Percentiles rank a stretch among this genome's conserved stretches.
Evolutionary conservation across 192 early-diverging fungal species (phyloP).

Genomic region (Backusella sp.): DNA sequence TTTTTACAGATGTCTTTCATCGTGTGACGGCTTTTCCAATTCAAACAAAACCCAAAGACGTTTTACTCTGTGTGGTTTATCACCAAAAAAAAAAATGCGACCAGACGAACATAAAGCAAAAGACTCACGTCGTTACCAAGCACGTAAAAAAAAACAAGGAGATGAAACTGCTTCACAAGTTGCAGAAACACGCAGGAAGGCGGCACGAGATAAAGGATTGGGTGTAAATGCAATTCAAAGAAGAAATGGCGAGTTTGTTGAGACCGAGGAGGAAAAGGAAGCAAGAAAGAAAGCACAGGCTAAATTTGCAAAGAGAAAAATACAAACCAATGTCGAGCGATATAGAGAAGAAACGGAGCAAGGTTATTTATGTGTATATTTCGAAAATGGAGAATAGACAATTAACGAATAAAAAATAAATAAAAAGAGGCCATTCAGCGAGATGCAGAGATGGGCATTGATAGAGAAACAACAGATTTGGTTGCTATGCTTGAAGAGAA

Average conservation of each 20-base stretch:
- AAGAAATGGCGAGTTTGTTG: constrained; percentile 25
- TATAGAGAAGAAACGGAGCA: constrained; percentile 27
- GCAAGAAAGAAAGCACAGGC: not conserved
- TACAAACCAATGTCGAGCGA: constrained; percentile 24
- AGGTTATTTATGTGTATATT: constrained; percentile 11
- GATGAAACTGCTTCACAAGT: constrained; percentile 20
- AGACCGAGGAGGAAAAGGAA: not conserved
- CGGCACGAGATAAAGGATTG: constrained; percentile 19
- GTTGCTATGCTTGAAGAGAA: constrained; percentile 27
- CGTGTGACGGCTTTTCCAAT: too few species aligned
- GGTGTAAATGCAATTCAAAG: constrained; percentile 26
- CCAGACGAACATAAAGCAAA: constrained; percentile 39
- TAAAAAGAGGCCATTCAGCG: not conserved
- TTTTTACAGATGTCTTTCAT: too few species aligned
- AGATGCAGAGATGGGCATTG: constrained; percentile 37
- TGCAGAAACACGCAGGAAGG: constrained; percentile 12
- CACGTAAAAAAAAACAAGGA: constrained; percentile 26
- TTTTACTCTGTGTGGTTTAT: not conserved
- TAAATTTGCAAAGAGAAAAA: constrained; percentile 26
- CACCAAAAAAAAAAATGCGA: constrained; percentile 18
- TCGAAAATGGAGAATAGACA: not conserved
- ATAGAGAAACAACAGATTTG: constrained; percentile 35
- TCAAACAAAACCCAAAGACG: not conserved
- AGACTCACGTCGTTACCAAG: constrained; percentile 29
- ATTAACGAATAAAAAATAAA: not conserved